These are phyloP conservation scores for Cercophora sp. DNA, from an alignment of 495 filamentous ascomycete species.

Conservation along the genomic window DNA sequence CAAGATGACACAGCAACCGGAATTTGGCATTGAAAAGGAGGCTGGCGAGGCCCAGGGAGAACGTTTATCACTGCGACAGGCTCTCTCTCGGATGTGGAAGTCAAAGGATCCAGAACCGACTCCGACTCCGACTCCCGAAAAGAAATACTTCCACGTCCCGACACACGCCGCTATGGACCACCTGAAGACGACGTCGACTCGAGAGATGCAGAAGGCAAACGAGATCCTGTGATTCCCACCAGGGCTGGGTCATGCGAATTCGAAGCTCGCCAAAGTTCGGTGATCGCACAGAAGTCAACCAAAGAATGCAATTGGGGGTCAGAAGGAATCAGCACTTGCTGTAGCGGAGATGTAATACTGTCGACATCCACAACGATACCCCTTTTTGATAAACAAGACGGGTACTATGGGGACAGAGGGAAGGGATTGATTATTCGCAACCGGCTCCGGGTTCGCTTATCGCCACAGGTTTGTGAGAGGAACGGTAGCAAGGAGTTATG, in stretches of 20 bases:
- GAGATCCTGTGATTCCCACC: conserved; percentile 25
- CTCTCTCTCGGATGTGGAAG: not conserved
- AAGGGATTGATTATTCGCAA: too few relatives aligned
- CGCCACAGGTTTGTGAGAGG: too few relatives aligned
- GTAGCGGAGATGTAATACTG: not conserved
- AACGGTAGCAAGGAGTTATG: too few relatives aligned
- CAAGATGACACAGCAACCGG: too few relatives aligned
- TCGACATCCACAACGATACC: not conserved
- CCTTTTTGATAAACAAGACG: not conserved
- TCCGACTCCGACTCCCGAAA: conserved; percentile 7
- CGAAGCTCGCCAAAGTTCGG: not conserved
- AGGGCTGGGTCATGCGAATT: not conserved
- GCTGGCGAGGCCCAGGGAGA: too few relatives aligned
- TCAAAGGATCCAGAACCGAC: not conserved
- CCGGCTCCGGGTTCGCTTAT: too few relatives aligned
- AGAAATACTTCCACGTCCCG: conserved; percentile 36
- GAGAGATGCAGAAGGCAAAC: conserved; percentile 33
- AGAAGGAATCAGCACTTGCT: not conserved
- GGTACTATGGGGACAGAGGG: too few relatives aligned
- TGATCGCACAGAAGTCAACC: too few relatives aligned
- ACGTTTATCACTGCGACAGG: too few relatives aligned
- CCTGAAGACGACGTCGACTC: conserved; percentile 37
- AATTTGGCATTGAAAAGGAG: too few relatives aligned
- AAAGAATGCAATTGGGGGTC: too few relatives aligned
- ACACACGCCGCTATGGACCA: conserved; percentile 40